Base-by-base conservation (phyloP, 23 red algal genomes). In the Gracilariopsis chorda region DNA sequence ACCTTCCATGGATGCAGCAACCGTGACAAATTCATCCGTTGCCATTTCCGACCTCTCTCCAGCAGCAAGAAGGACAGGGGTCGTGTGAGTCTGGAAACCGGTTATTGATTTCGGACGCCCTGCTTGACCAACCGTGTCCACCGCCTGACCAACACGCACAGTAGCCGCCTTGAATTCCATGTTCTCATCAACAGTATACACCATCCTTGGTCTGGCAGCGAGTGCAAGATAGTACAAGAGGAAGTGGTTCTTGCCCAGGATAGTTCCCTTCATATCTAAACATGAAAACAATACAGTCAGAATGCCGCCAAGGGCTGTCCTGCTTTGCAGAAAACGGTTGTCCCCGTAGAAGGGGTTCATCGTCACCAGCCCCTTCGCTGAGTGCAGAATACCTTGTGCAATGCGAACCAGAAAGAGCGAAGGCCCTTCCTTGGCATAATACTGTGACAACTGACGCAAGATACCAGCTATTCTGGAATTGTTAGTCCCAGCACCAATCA, bases 91-190 rank as follows among this genome's bases (percentile, higher is more conserved):
- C 56, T 95, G 93, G 33, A 96, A 96, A 39, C 97, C 97, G 3
- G 97, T 99, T 78, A 99, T 99, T 2, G 81, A 85, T 82, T 94
- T 93, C 30, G 97, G 93, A 34, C 91, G 90, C 29, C 97, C 97
- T 25, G 93, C 97, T 83, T 94, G 93, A 1, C 97, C 97, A 11
- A 99, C 97, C 7, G 93, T 99, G 86, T 99, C 97, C 23, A 99
- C 97, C 8, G 97, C 97, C 48, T 95, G 88, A 19, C 97, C 97
- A 11, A 99, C 97, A 4, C 97, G 77, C n/a, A 99, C 94, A n/a
- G 68, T 78, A 16, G 92, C 87, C 25, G 58, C 39, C 37, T 94
- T 72, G 42, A 94, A 94, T 42, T 99, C 83, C 93, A 95, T 68
- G 41, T 96, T 94, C n/a, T 95, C 89, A 52, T 99, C 97, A 2